Evolutionary conservation across 441 rosid species (phyloP), one percentile per base, ranked within the genome.

Genomic region (Cnidoscolus chayamansa): DNA sequence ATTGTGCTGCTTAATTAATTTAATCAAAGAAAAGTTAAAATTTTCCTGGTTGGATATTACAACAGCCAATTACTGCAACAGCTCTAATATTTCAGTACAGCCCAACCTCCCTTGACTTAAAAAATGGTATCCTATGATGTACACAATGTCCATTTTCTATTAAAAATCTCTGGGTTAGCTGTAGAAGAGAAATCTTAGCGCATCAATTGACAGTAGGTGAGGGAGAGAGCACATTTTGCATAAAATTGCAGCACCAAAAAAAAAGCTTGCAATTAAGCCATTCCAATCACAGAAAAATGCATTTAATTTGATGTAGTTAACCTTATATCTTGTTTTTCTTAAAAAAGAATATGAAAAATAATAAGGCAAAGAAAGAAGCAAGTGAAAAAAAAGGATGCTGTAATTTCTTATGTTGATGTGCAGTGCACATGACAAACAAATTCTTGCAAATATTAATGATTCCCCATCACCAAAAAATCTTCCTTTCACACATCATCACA

Each of bases 371-470:
- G 13, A 1, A 48, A 48, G 13, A 7, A 10, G 8, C 45, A 25
- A 62, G 17, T 3, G 25, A 47, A 7, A 47, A n/a, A 56, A 10
- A 19, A 58, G 13, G 35, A 11, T 19, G 13, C 1, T 25, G 2
- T 8, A 57, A 56, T 1, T 15, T 11, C 50, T 63, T 31, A 9
- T 30, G n/a, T 56, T 35, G 66, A 55, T 16, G 70, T 48, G 55
- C 56, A 57, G 2, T 10, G 10, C 51, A 48, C 13, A 48, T 48
- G 51, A 48, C 51, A 11, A 65, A 48, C 65, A 49, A 32, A 4
- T 25, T 13, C 32, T 71, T 31, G 47, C 31, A 25, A 40, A 74
- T 9, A 10, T 60, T 47, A 32, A 57, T 40, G 63, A 76, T 61
- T 66, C 45, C 45, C 56, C 54, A 40, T 40, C 72, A 48, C 37